phyloP scores from a whole-genome alignment of 1,284 basidiomycete species.

The Malassezia dermatis region DNA sequence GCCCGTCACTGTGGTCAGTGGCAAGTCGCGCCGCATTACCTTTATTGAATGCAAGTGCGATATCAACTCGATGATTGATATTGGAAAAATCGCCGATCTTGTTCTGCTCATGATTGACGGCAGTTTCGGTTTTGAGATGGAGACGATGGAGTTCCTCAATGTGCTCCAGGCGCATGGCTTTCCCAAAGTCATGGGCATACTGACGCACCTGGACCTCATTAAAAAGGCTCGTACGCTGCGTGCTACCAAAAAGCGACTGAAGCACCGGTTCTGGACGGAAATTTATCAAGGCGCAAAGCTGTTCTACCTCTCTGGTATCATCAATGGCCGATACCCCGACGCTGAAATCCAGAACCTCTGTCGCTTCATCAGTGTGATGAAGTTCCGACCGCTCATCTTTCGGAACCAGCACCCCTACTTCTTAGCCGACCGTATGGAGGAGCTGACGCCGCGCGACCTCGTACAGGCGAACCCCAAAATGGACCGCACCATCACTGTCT shows the following conservation, averaged over 20 bases:
- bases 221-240: slow-evolving; percentile 80
- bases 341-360: slow-evolving; percentile 89
- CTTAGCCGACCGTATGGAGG: slow-evolving; percentile 88
- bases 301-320: slow-evolving; percentile 92
- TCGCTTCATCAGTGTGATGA: slow-evolving; percentile 88
- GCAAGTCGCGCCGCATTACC: slow-evolving; percentile 82
- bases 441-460: slow-evolving; percentile 78
- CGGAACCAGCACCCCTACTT: slow-evolving; percentile 90
- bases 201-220: slow-evolving; percentile 92
- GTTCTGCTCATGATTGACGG: slow-evolving; percentile 96
- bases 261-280: slow-evolving; percentile 99
- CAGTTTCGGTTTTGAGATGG: slow-evolving; percentile 98
- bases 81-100: slow-evolving; percentile 90
- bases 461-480: slow-evolving; percentile 74
- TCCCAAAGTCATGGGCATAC: slow-evolving; percentile 92
- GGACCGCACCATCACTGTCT: slow-evolving; percentile 80
- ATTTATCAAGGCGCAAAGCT: slow-evolving; percentile 97
- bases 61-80: slow-evolving; percentile 94
- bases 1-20: slow-evolving; percentile 82
- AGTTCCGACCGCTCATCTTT: slow-evolving; percentile 93
- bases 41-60: slow-evolving; percentile 98
- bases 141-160: slow-evolving; percentile 98
- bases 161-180: slow-evolving; percentile 94
- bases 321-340: slow-evolving; percentile 97
- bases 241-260: slow-evolving; percentile 84